Percentiles rank a stretch among this genome's conserved stretches.
Conservation (phyloP, 2,329 filamentous ascomycete species). For the Diaporthe destruens region DNA sequence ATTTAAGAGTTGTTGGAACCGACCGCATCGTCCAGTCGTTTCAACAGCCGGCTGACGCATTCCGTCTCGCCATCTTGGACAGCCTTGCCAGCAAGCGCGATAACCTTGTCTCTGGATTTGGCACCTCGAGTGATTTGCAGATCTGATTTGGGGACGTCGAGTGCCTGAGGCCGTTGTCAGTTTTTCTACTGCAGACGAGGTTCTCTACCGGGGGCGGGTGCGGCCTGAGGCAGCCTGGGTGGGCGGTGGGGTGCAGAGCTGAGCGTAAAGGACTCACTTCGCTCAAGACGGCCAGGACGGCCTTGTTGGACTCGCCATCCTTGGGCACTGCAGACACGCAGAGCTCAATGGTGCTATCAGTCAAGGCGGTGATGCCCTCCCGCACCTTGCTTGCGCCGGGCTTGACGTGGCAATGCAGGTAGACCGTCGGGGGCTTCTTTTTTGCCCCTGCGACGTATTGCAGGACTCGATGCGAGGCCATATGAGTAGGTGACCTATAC, state of each 20-base stretch:
- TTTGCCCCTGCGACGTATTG: slow-evolving; percentile 62
- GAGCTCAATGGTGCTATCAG: slow-evolving; percentile 70
- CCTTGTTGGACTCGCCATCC: slow-evolving; percentile 78
- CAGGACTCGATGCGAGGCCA: slow-evolving; percentile 38
- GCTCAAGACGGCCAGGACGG: slow-evolving; percentile 73
- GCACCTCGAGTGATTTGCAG: slow-evolving; percentile 72
- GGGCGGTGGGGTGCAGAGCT: neutral
- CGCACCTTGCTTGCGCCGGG: slow-evolving; percentile 72
- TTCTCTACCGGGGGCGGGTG: neutral
- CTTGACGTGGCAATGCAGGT: slow-evolving; percentile 76
- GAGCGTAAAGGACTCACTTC: slow-evolving; percentile 56
- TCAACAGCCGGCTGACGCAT: slow-evolving; percentile 47
- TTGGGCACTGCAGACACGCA: slow-evolving; percentile 75
- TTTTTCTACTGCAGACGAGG: neutral
- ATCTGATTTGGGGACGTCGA: slow-evolving; percentile 73
- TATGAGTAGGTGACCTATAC: neutral
- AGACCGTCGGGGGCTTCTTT: slow-evolving; percentile 63
- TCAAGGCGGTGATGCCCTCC: slow-evolving; percentile 70
- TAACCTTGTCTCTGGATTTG: slow-evolving; percentile 74
- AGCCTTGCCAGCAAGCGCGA: slow-evolving; percentile 56
- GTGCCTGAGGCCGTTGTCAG: slow-evolving; percentile 55
- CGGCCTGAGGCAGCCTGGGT: neutral
- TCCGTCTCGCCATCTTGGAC: slow-evolving; percentile 45
- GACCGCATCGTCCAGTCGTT: slow-evolving; percentile 14
- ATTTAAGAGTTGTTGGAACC: slow-evolving; percentile 6